These are phyloP conservation scores for Corinectria fuckeliana DNA, from an alignment of 2,329 filamentous ascomycete species.

Conservation along the genomic window DNA sequence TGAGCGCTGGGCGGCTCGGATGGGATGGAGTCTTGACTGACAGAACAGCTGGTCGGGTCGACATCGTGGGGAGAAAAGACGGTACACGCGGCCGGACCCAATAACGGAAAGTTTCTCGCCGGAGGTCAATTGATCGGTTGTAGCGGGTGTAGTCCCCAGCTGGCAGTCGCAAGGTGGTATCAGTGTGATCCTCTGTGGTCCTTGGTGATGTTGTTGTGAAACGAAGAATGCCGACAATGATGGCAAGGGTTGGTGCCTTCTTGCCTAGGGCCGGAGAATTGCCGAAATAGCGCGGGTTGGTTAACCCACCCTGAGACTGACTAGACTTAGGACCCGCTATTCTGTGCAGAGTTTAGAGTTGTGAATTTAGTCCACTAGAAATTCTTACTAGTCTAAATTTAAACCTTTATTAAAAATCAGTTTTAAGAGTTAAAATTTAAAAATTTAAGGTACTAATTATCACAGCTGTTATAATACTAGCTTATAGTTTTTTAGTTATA, in stretches of 20 bases:
- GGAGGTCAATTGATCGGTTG: constrained; percentile 28
- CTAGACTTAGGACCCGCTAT: too few relatives aligned
- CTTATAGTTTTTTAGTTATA: too few relatives aligned
- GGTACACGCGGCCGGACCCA: constrained; percentile 21
- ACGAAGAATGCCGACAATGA: constrained; percentile 28
- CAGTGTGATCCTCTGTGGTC: constrained; percentile 16
- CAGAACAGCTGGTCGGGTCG: constrained; percentile 56
- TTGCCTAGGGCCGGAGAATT: constrained; percentile 31
- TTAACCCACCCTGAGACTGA: too few relatives aligned
- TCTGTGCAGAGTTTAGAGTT: too few relatives aligned
- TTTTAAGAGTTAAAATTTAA: too few relatives aligned
- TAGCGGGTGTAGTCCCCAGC: constrained; percentile 20
- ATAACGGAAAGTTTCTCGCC: constrained; percentile 25
- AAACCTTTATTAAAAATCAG: too few relatives aligned
- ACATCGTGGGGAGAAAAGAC: constrained; percentile 31
- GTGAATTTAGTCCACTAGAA: too few relatives aligned
- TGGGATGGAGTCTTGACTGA: constrained; percentile 43
- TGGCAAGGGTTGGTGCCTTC: constrained; percentile 31
- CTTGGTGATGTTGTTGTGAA: constrained; percentile 21
- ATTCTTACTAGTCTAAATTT: too few relatives aligned
- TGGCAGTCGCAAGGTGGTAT: constrained; percentile 23
- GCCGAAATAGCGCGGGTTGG: constrained; percentile 19
- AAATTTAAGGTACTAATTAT: too few relatives aligned
- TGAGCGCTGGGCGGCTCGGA: constrained; percentile 22
- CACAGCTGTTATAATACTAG: too few relatives aligned